Percentiles rank a stretch among this genome's conserved stretches.
Evolutionary conservation across 139 green algal species (phyloP).

Genomic region (Closterium sp.): DNA sequence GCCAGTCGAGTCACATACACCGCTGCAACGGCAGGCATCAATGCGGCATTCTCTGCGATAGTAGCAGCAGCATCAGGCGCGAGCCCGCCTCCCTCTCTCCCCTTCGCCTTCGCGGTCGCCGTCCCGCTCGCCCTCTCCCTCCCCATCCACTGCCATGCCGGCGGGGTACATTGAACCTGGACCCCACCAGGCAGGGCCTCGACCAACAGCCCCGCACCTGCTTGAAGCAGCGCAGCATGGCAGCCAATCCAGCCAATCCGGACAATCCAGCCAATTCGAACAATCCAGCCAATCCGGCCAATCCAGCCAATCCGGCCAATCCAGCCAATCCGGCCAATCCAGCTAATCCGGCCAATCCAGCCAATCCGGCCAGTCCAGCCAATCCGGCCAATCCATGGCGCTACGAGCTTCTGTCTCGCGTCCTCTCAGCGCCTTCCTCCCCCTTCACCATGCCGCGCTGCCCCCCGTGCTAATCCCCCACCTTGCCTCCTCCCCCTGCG

Average conservation of each 20-base stretch:
- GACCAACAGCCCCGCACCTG: neutral
- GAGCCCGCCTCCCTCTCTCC: neutral
- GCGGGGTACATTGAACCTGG: too few relatives aligned
- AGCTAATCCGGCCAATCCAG: too few relatives aligned
- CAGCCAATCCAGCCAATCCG: too few relatives aligned
- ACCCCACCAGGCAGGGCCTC: neutral
- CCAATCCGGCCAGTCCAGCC: too few relatives aligned
- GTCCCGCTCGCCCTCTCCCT: too few relatives aligned
- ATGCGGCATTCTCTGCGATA: neutral
- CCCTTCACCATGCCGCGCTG: neutral
- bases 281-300: too few relatives aligned
- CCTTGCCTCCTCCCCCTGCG: neutral
- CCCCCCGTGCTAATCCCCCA: neutral
- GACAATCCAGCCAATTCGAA: too few relatives aligned
- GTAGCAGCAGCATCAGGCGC: neutral
- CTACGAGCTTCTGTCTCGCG: too few relatives aligned
- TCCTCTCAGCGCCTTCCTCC: neutral
- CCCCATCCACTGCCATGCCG: too few relatives aligned
- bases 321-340: too few relatives aligned
- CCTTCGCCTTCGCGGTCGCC: too few relatives aligned
- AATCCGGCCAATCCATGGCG: neutral
- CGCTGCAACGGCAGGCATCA: neutral
- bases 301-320: too few relatives aligned
- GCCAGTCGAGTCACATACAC: neutral
- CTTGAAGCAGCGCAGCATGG: neutral